Percentiles rank a stretch among this genome's conserved stretches.
Evolutionary conservation across 768 basidiomycete species (phyloP).

Genomic region (Collybia nuda): DNA sequence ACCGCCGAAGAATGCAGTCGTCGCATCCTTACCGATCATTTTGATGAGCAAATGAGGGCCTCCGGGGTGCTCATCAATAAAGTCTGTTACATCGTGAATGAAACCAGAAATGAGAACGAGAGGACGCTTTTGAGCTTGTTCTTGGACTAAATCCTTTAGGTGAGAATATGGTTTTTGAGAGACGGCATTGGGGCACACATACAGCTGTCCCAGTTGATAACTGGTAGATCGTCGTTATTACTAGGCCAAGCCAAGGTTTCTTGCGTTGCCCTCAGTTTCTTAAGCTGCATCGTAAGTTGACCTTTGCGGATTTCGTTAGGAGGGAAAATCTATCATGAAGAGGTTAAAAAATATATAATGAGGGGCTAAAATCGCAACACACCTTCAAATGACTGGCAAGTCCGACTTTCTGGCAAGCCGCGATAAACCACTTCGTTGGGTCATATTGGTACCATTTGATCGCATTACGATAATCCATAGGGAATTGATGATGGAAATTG

Average conservation of each 20-base stretch:
- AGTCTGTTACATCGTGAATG: constrained; percentile 80
- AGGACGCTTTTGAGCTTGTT: constrained; percentile 77
- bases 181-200: constrained; percentile 23
- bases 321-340: constrained; percentile 38
- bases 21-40: constrained; percentile 79
- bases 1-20: constrained; percentile 84
- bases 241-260: constrained; percentile 80
- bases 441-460: constrained; percentile 95
- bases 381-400: constrained; percentile 73
- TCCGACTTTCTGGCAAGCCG: constrained; percentile 55
- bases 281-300: constrained; percentile 91
- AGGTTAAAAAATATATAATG: background rate
- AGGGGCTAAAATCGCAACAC: background rate
- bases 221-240: constrained; percentile 70
- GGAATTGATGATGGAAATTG: constrained; percentile 97
- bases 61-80: constrained; percentile 79
- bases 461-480: constrained; percentile 96
- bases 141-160: constrained; percentile 52
- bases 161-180: constrained; percentile 1
- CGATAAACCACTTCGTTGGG: constrained; percentile 93
- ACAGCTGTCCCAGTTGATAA: constrained; percentile 89
- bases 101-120: constrained; percentile 87
- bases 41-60: constrained; percentile 58
- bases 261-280: constrained; percentile 77
- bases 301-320: constrained; percentile 77